Conservation (phyloP, 768 basidiomycete species). For the Sutorius australiensis region DNA sequence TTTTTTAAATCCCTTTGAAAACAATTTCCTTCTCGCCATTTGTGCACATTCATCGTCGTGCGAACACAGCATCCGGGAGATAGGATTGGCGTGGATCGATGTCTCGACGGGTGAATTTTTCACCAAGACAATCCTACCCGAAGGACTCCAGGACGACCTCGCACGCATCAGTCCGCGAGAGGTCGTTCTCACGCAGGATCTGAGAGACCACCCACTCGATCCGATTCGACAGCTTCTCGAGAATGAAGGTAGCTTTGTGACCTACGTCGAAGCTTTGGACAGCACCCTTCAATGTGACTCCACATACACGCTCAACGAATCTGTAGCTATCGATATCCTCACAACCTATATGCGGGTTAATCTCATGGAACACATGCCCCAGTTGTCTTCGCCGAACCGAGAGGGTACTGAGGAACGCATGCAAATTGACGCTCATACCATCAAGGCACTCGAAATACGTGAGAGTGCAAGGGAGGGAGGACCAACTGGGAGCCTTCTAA, state of each 20-base stretch:
- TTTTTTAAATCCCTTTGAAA: constrained; percentile 81
- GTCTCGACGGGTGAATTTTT: constrained; percentile 94
- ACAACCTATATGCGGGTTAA: constrained; percentile 62
- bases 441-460: constrained; percentile 82
- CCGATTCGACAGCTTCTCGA: constrained; percentile 46
- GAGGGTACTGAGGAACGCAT: constrained; percentile 59
- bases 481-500: constrained; percentile 67
- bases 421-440: constrained; percentile 87
- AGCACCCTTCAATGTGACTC: constrained; percentile 1
- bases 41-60: constrained; percentile 17
- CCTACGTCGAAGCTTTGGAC: constrained; percentile 36
- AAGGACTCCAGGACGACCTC: constrained; percentile 72
- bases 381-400: constrained; percentile 50
- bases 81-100: constrained; percentile 93
- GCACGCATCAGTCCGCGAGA: constrained; percentile 79
- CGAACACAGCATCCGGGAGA: constrained; percentile 5
- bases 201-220: constrained; percentile 38
- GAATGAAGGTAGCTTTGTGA: constrained; percentile 55
- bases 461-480: constrained; percentile 74
- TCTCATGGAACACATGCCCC: constrained; percentile 77
- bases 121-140: constrained; percentile 54
- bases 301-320: constrained; percentile 39
- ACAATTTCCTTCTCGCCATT: constrained; percentile 84
- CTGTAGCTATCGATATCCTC: constrained; percentile 55
- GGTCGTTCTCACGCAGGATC: constrained; percentile 57